Evolutionary conservation across 2,329 filamentous ascomycete species (phyloP).

Genomic region (Ascochyta viciae-villosae): DNA sequence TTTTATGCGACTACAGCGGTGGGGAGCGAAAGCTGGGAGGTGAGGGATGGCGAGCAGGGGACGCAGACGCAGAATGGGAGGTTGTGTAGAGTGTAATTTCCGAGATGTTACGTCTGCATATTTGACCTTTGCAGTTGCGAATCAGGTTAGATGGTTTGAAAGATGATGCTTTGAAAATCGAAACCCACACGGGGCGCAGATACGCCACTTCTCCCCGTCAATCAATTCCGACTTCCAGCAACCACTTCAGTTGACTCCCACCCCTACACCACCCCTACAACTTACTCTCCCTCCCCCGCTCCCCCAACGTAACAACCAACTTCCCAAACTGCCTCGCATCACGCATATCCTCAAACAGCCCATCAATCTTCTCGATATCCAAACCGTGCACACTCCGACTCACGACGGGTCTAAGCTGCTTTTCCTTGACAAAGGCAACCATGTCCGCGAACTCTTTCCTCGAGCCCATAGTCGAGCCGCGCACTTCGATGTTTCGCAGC

Average conservation of each 20-base stretch:
- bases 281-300: conserved; percentile 36
- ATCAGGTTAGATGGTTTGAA: too few species aligned
- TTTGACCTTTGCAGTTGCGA: too few species aligned
- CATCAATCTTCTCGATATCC: conserved; percentile 78
- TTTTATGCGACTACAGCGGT: conserved; percentile 37
- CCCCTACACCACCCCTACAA: conserved; percentile 24
- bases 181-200: too few species aligned
- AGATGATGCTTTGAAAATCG: too few species aligned
- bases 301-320: conserved; percentile 69
- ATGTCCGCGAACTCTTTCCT: conserved; percentile 89
- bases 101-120: too few species aligned
- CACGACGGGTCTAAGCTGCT: conserved; percentile 78
- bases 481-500: conserved; percentile 85
- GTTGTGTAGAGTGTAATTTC: conserved; percentile 19
- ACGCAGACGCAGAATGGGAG: conserved; percentile 34
- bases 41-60: conserved; percentile 28
- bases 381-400: conserved; percentile 76
- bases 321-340: conserved; percentile 89
- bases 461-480: conserved; percentile 90
- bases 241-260: too few species aligned
- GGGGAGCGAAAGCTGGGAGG: conserved; percentile 34
- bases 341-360: conserved; percentile 87
- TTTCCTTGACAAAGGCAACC: conserved; percentile 78
- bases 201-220: too few species aligned
- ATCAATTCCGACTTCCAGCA: too few species aligned